These are phyloP conservation scores for Cicer judaicum DNA, from an alignment of 306 rosid genomes.

Conservation along the genomic window DNA sequence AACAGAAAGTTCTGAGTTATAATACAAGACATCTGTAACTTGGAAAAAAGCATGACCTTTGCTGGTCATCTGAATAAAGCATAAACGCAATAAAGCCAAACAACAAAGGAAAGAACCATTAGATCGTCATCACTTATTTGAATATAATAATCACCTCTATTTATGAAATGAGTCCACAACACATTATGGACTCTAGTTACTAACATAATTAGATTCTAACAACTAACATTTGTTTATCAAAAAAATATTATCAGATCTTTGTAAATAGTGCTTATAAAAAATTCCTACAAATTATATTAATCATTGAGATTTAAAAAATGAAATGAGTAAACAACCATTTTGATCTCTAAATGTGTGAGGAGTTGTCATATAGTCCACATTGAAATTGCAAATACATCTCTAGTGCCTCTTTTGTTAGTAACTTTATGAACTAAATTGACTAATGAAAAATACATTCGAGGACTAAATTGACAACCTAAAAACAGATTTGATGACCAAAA, in stretches of 20 bases:
- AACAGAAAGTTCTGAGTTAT: neutral
- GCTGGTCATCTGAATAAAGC: neutral
- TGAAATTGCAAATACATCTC: too few species aligned
- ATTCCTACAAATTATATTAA: neutral
- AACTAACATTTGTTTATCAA: neutral
- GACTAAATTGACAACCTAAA: too few species aligned
- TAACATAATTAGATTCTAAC: neutral
- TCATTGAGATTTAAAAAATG: neutral
- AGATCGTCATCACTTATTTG: neutral
- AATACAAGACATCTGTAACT: neutral
- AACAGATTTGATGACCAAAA: too few species aligned
- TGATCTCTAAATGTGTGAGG: neutral
- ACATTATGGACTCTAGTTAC: neutral
- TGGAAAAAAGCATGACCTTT: neutral
- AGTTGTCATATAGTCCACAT: too few species aligned
- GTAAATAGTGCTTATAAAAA: neutral
- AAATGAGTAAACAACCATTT: too few species aligned
- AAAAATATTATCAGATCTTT: neutral
- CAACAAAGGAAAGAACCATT: neutral
- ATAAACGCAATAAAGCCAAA: neutral
- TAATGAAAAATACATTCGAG: too few species aligned
- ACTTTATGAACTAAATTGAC: too few species aligned
- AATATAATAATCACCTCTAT: neutral
- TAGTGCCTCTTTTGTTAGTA: too few species aligned
- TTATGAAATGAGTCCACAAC: neutral